Evolutionary conservation across 1,139 yeast genomes (phyloP), one percentile per base, ranked within the genome.

Genomic region (Sugiyamaella xylanicola): DNA sequence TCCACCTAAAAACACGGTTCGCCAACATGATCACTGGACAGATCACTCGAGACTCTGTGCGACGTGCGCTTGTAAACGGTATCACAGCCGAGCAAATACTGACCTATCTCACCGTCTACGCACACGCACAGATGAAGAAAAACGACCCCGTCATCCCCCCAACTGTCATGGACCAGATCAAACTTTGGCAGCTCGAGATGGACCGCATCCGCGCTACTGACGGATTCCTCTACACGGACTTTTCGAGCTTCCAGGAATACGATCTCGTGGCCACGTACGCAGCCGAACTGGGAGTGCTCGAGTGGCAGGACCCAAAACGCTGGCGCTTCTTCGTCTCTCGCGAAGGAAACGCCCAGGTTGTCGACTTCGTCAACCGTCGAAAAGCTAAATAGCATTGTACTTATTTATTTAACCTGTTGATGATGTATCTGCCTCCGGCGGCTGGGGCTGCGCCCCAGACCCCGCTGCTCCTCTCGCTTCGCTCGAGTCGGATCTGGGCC

Each of bases 41-140:
- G 63, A 81, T 93, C 59, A 91, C 98, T 3, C 82, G 99, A 68
- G 97, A 93, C 65, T 88, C 96, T 0, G 86, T 93, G 17, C 78
- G 98, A 58, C 77, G 82, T 54, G 99, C 99, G 0, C 74, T 93
- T 40, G 72, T 78, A 51, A 90, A 88, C 65, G 99, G 99, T 27
- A 93, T 93, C 63, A 88, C 97, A 0, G 95, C 99, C 0, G 97
- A 90, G 48, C 99, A 93, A 70, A 88, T 93, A 63, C 86, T 95
- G 62, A 83, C 90, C 60, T 93, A 92, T 67, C 74, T 93, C 53
- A 92, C 90, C 61, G 83, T 93, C 0, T 97, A 93, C 74, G 97
- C 98, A 0, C 98, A 93, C 72, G 89, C 96, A 1, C 97, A 91
- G 69, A 88, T 92, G 96, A 76, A 84, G 57, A 70, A 68, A 48